phyloP scores from a whole-genome alignment of 2,329 filamentous ascomycete genomes.

The Pseudogymnoascus sp. region DNA sequence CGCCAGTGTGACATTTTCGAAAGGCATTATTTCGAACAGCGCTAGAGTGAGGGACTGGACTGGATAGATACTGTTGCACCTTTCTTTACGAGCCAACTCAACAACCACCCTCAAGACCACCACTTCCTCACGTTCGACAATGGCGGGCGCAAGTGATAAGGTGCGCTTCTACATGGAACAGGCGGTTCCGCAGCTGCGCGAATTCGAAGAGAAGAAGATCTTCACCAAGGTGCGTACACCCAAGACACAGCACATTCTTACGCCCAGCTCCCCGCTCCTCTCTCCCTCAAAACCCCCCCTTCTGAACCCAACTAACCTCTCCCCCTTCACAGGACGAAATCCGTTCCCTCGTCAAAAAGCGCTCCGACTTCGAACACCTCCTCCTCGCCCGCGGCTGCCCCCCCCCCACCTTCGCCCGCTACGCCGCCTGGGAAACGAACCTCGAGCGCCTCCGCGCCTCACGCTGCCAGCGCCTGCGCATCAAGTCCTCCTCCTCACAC shows the following conservation, averaged over 20 bases:
- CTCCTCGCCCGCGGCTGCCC: conserved; percentile 74
- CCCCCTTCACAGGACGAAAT: conserved; percentile 66
- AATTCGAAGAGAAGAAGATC: conserved; percentile 85
- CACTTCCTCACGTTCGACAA: conserved; percentile 30
- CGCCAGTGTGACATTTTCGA: conserved; percentile 12
- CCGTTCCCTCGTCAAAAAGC: conserved; percentile 75
- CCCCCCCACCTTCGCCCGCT: conserved; percentile 73
- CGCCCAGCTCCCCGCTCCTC: conserved; percentile 9
- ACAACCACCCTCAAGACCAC: conserved; percentile 12
- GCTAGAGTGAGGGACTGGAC: neutral
- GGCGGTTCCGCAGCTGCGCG: conserved; percentile 82
- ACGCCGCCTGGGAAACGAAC: conserved; percentile 65
- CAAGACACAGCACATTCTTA: neutral
- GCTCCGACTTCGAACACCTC: conserved; percentile 88
- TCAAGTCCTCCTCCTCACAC: conserved; percentile 59
- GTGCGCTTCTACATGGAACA: conserved; percentile 92
- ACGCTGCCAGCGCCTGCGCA: conserved; percentile 70
- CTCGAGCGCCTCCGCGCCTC: conserved; percentile 73
- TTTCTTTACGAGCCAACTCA: neutral
- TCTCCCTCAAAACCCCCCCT: neutral
- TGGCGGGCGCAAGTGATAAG: conserved; percentile 85
- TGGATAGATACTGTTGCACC: conserved; percentile 13
- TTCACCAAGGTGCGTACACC: conserved; percentile 61
- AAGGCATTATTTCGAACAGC: neutral
- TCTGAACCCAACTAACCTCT: neutral